Evolutionary conservation across 2,329 filamentous ascomycete species (phyloP).

Genomic region (Pseudocercospora ulei): DNA sequence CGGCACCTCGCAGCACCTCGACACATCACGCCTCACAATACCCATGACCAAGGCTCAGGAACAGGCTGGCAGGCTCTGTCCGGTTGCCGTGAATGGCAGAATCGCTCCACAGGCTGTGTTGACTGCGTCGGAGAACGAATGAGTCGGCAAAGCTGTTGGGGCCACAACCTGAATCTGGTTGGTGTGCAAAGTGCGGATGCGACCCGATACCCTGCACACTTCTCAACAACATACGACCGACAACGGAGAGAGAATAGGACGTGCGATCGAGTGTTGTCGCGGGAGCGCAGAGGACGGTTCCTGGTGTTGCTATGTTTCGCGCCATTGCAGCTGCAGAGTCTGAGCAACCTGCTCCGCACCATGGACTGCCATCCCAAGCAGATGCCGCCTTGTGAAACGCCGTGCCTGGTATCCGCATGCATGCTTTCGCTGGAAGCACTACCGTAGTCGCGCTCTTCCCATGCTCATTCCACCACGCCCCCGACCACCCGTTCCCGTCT

Average conservation of each 20-base stretch:
- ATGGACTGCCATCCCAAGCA: slow-evolving; percentile 13
- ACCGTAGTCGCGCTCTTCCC: slow-evolving; percentile 8
- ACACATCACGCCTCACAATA: neutral
- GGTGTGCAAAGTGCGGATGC: no score
- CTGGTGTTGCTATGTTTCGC: no score
- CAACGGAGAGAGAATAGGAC: no score
- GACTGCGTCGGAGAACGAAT: no score
- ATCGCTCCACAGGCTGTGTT: no score
- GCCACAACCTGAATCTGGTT: no score
- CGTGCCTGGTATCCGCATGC: slow-evolving; percentile 21
- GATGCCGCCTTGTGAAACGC: slow-evolving; percentile 19
- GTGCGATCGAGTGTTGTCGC: no score
- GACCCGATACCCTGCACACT: no score
- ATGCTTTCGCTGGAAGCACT: slow-evolving; percentile 12
- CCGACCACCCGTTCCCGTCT: neutral
- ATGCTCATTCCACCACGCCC: slow-evolving; percentile 13
- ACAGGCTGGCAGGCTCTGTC: neutral
- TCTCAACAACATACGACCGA: no score
- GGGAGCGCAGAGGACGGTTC: no score
- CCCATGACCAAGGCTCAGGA: neutral
- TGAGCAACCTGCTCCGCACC: slow-evolving; percentile 12
- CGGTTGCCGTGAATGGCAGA: no score
- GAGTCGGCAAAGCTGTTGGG: no score
- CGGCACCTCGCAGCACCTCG: neutral
- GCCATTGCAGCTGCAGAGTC: slow-evolving; percentile 18